A percentile compares a stretch with the other conserved stretches of the same genome.
These are phyloP conservation scores for Leishmania guyanensis DNA, from an alignment of 208 protist species.

Conservation along the genomic window DNA sequence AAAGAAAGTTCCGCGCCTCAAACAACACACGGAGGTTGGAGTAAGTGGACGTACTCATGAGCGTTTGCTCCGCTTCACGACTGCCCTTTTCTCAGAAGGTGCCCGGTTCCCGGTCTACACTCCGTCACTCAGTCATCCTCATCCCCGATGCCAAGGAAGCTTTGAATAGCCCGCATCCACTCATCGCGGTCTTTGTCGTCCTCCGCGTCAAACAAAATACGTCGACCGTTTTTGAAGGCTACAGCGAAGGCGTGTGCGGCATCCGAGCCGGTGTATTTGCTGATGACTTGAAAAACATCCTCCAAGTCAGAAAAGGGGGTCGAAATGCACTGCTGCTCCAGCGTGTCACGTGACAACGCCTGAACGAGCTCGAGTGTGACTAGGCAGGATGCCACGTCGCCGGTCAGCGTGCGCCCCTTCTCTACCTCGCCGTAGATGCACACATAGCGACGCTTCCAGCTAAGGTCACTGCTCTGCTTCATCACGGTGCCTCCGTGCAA, in stretches of 20 bases:
- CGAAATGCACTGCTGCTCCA: conserved; percentile 76
- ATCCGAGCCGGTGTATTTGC: conserved; percentile 75
- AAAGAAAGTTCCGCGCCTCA: neutral
- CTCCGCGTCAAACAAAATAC: conserved; percentile 64
- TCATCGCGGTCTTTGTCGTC: conserved; percentile 49
- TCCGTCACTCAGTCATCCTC: conserved; percentile 54
- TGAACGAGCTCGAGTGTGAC: conserved; percentile 57
- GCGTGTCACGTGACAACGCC: conserved; percentile 65
- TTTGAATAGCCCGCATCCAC: conserved; percentile 83
- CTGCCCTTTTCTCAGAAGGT: neutral
- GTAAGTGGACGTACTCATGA: neutral
- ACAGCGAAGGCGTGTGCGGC: conserved; percentile 70
- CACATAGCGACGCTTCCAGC: conserved; percentile 75
- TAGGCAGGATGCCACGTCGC: conserved; percentile 53
- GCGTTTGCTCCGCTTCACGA: neutral
- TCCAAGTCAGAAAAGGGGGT: conserved; percentile 71
- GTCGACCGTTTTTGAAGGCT: conserved; percentile 73
- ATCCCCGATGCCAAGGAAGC: conserved; percentile 70
- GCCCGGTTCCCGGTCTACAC: neutral
- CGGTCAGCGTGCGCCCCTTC: conserved; percentile 37
- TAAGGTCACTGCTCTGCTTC: conserved; percentile 76
- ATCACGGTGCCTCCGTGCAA: conserved; percentile 54
- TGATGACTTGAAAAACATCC: conserved; percentile 74
- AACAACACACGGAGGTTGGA: neutral
- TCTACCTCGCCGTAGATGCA: conserved; percentile 68